Evolutionary conservation across 2,329 filamentous ascomycete species (phyloP).

Genomic region (Neonectria magnoliae): DNA sequence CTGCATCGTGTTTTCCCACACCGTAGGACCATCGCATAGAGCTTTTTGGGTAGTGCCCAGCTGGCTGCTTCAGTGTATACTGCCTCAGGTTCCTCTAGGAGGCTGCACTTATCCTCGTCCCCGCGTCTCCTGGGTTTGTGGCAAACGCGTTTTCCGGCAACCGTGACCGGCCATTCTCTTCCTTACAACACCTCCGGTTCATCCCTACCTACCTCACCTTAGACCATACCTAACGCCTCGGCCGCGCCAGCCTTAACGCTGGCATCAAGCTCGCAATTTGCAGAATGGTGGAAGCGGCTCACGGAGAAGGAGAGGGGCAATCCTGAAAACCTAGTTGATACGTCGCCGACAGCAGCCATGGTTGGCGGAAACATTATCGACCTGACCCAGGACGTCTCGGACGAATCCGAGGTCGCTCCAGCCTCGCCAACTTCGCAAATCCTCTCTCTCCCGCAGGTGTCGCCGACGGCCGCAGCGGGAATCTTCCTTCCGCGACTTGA

Average conservation of each 20-base stretch:
- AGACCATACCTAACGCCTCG: conserved; percentile 6
- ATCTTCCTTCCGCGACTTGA: conserved; percentile 16
- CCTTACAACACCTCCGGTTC: conserved; percentile 3
- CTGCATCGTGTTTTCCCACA: conserved; percentile 22
- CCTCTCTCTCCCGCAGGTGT: not conserved
- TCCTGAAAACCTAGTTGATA: conserved; percentile 40
- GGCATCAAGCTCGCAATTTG: conserved; percentile 10
- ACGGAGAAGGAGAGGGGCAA: conserved; percentile 38
- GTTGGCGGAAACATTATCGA: conserved; percentile 28
- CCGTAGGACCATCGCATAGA: conserved; percentile 6
- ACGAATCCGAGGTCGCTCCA: conserved; percentile 24
- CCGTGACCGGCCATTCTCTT: conserved; percentile 8
- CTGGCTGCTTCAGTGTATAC: not conserved
- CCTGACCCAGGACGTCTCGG: conserved; percentile 31
- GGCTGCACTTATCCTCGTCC: not conserved
- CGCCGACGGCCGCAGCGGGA: conserved; percentile 1
- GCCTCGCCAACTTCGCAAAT: not conserved
- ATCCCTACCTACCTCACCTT: not conserved
- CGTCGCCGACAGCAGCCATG: conserved; percentile 29
- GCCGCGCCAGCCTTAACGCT: conserved; percentile 17
- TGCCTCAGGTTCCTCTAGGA: not conserved
- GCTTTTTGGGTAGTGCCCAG: conserved; percentile 18
- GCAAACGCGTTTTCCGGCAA: conserved; percentile 21
- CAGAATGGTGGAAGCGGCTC: conserved; percentile 40
- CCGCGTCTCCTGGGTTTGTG: conserved; percentile 5